phyloP scores from a whole-genome alignment of 805 yeast species.

The Wickerhamomyces canadensis region DNA sequence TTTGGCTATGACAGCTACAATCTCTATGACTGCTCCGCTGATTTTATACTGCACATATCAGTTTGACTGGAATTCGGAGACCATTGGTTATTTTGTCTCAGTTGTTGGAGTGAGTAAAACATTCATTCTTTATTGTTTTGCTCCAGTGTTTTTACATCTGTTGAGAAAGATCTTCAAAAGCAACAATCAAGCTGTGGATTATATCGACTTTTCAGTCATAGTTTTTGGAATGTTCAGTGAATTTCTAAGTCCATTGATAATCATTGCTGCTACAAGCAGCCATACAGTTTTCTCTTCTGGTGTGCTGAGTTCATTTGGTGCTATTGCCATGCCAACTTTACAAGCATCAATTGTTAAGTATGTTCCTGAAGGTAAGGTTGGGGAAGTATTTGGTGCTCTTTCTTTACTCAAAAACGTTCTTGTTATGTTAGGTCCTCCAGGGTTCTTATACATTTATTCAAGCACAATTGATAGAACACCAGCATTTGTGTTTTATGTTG shows the following conservation, averaged over 20 bases:
- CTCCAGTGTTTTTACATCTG: conserved; percentile 42
- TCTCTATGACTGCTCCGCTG: conserved; percentile 36
- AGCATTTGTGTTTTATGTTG: conserved; percentile 29
- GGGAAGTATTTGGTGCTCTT: conserved; percentile 70
- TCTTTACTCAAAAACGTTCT: conserved; percentile 51
- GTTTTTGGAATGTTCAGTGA: conserved; percentile 31
- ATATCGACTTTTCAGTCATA: conserved; percentile 39
- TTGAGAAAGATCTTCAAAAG: conserved; percentile 32
- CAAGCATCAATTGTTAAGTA: conserved; percentile 59
- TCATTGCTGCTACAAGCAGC: conserved; percentile 28
- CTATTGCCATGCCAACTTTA: conserved; percentile 50
- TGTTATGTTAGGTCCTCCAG: conserved; percentile 43
- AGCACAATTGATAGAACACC: conserved; percentile 35
- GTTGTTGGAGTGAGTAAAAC: conserved; percentile 46
- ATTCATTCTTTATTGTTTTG: conserved; percentile 38
- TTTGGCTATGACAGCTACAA: conserved; percentile 32
- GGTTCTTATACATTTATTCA: conserved; percentile 43
- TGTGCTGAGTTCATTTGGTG: conserved; percentile 40
- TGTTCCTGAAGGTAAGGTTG: conserved; percentile 51
- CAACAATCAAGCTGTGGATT: conserved; percentile 42
- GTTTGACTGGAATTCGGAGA: conserved; percentile 49
- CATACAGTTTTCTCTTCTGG: conserved; percentile 29
- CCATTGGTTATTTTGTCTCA: conserved; percentile 53
- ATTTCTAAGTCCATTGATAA: conserved; percentile 29
- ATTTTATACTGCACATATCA: conserved; percentile 48